Percentiles rank a stretch among this genome's conserved stretches.
phyloP scores from a whole-genome alignment of 805 yeast species.

The Kregervanrija delftensis region DNA sequence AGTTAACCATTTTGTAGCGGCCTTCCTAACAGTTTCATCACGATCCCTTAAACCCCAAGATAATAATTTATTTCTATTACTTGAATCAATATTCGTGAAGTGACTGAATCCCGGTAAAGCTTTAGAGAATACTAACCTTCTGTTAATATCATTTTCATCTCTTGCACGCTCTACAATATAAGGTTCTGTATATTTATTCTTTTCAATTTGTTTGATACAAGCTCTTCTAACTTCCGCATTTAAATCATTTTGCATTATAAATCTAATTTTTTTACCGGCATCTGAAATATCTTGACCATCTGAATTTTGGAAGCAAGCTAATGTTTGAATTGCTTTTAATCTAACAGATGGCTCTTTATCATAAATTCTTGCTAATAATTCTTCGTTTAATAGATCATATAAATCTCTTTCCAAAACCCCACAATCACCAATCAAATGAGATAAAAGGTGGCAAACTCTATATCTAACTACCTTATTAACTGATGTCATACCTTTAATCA shows the following conservation, averaged over 20 bases:
- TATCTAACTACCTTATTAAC: conserved; percentile 71
- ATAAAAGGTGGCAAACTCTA: conserved; percentile 70
- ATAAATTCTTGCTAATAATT: conserved; percentile 54
- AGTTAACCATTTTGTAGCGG: conserved; percentile 67
- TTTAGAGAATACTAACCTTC: conserved; percentile 67
- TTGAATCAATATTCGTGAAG: conserved; percentile 42
- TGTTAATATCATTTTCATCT: conserved; percentile 63
- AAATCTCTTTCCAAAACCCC: conserved; percentile 71
- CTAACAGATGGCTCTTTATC: conserved; percentile 77
- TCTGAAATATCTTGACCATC: conserved; percentile 37
- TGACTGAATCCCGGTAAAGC: conserved; percentile 63
- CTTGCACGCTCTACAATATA: conserved; percentile 73
- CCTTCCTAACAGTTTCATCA: conserved; percentile 62
- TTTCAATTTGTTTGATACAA: conserved; percentile 64
- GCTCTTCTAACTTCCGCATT: conserved; percentile 88
- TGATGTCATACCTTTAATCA: conserved; percentile 74
- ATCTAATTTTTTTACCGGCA: conserved; percentile 40
- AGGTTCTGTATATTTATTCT: conserved; percentile 45
- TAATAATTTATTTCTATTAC: conserved; percentile 58
- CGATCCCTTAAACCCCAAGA: conserved; percentile 87
- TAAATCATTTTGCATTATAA: conserved; percentile 67
- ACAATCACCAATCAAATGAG: conserved; percentile 61
- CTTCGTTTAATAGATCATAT: conserved; percentile 54
- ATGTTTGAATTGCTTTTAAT: conserved; percentile 74
- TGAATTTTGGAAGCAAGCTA: conserved; percentile 67